Percentiles rank a stretch among this genome's conserved stretches.
Conservation (phyloP, 78 protist genomes). For the Capsaspora owczarzaki region DNA sequence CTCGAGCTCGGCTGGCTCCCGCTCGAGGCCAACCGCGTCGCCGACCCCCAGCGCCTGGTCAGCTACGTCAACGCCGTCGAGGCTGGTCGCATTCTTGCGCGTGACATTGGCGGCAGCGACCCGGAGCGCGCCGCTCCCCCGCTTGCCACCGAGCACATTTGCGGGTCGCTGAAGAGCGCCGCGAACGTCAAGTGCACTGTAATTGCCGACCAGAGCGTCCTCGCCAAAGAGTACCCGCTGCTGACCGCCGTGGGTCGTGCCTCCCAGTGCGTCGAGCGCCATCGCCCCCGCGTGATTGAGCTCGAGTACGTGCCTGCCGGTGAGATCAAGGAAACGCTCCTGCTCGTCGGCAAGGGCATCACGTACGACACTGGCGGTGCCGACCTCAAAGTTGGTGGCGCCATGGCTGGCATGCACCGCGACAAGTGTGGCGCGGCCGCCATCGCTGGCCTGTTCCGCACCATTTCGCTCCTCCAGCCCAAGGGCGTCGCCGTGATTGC, state of each 20-base stretch:
- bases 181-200: neutral
- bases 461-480: neutral
- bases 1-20: neutral
- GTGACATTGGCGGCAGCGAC: constrained; percentile 11
- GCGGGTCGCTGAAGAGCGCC: neutral
- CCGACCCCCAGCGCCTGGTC: neutral
- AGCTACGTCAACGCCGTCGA: neutral
- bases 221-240: neutral
- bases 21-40: neutral
- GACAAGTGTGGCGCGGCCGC: constrained; percentile 19
- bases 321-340: neutral
- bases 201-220: neutral
- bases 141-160: neutral
- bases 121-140: constrained; percentile 18
- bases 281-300: neutral
- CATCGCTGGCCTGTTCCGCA: constrained; percentile 6
- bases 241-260: constrained; percentile 7
- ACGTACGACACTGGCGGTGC: constrained; percentile 28
- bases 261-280: neutral
- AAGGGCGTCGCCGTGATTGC: neutral
- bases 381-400: constrained; percentile 16
- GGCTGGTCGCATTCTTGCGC: constrained; percentile 2
- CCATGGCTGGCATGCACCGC: constrained; percentile 21
- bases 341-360: constrained; percentile 10
- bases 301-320: constrained; percentile 8